Conservation (phyloP, 1,139 yeast genomes). For the Chernovozyma sophiae-reginae region DNA sequence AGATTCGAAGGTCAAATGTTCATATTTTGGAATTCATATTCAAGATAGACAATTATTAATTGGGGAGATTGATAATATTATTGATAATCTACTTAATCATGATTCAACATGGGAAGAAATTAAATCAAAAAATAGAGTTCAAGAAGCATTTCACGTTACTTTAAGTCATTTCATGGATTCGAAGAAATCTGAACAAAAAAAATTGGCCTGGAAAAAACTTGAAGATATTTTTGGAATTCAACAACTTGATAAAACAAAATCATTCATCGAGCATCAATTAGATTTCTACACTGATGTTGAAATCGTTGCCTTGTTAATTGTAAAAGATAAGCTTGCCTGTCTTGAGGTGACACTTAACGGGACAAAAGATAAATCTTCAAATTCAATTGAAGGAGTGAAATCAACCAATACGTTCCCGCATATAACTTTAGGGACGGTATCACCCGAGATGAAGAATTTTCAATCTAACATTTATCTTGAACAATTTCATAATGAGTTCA, state of each 20-base stretch:
- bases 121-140: constrained; percentile 37
- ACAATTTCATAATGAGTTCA: background rate
- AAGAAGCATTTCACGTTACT: constrained; percentile 71
- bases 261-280: constrained; percentile 6
- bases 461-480: constrained; percentile 21
- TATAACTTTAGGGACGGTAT: constrained; percentile 68
- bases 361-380: constrained; percentile 14
- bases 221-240: constrained; percentile 9
- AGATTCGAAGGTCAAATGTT: constrained; percentile 5
- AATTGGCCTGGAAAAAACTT: constrained; percentile 21
- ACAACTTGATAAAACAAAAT: background rate
- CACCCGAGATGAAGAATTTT: constrained; percentile 43
- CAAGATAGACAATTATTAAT: background rate
- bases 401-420: constrained; percentile 39
- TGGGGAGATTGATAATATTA: background rate
- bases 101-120: constrained; percentile 27
- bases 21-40: constrained; percentile 26
- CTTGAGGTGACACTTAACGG: constrained; percentile 39
- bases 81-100: constrained; percentile 6
- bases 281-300: constrained; percentile 33
- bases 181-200: constrained; percentile 19
- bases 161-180: constrained; percentile 51
- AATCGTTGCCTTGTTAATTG: constrained; percentile 46
- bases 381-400: constrained; percentile 13
- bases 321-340: constrained; percentile 50